A percentile compares a stretch with the other conserved stretches of the same genome.
phyloP scores from a whole-genome alignment of 371 early-diverging fungal genomes.

The Apophysomyces ossiformis region DNA sequence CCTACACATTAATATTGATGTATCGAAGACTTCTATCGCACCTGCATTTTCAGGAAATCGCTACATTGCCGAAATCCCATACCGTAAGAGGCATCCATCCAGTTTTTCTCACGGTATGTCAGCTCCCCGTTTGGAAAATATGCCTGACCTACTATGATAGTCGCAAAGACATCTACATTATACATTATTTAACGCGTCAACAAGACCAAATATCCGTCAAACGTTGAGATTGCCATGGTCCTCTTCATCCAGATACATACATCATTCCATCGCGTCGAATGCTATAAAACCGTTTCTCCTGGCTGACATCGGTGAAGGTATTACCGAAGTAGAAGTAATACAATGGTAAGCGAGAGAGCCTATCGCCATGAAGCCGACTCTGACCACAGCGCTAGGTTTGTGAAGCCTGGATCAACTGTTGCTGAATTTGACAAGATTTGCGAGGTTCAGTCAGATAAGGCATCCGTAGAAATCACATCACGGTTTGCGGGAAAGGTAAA shows the following conservation, averaged over 20 bases:
- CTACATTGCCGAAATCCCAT: neutral
- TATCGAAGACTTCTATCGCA: neutral
- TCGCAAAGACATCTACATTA: neutral
- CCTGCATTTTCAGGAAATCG: neutral
- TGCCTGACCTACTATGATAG: neutral
- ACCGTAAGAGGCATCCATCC: neutral
- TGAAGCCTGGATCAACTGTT: slow-evolving; percentile 89
- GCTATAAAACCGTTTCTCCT: slow-evolving; percentile 81
- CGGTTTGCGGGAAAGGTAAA: slow-evolving; percentile 88
- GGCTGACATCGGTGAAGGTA: slow-evolving; percentile 98
- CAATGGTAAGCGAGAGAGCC: slow-evolving; percentile 82
- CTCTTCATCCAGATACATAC: neutral
- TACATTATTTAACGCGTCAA: neutral
- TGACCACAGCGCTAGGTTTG: slow-evolving; percentile 65
- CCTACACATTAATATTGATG: neutral
- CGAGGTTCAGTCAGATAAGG: slow-evolving; percentile 98
- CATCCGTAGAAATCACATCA: slow-evolving; percentile 97
- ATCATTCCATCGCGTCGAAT: slow-evolving; percentile 12
- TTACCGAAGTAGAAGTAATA: slow-evolving; percentile 95
- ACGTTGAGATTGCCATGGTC: neutral
- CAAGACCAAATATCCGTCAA: neutral
- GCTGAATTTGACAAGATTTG: slow-evolving; percentile 94
- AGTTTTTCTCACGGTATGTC: slow-evolving; percentile 5
- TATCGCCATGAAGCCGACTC: neutral
- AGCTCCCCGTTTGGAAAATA: neutral